Evolutionary conservation across 306 rosid species (phyloP), one percentile per base, ranked within the genome.

Genomic region (Canavalia gladiata): DNA sequence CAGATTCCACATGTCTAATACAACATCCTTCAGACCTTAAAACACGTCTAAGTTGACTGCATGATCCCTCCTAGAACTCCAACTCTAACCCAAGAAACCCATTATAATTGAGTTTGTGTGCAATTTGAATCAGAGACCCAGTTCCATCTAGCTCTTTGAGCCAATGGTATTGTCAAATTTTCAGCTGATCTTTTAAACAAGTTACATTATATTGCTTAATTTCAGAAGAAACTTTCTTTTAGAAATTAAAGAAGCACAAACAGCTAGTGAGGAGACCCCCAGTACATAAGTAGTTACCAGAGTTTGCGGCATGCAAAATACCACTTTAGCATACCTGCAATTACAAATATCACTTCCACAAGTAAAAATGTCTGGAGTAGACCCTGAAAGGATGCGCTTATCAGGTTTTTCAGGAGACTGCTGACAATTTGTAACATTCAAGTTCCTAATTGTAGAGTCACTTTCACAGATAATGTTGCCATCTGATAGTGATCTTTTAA

Each of bases 401-500:
- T 72, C 84, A 6, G 84, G 43, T 45, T 75, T 89, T 75, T 71
- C 90, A 60, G 90, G 85, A 47, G 80, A 77, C 68, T 57, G 82
- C 71, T 75, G 85, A 65, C 81, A 68, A 72, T 46, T 76, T 84
- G 82, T 87, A 74, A 57, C 88, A 63, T 84, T 83, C 66, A 78
- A 49, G 79, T 59, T 88, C 45, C 82, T 72, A 60, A 70, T 67
- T 68, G 88, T 58, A 13, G 92, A 59, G 34, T 86, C 98, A 83
- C 76, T 85, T 83, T 86, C 90, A 55, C 68, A 25, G 39, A 78
- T 69, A 84, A 96, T 89, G 88, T 87, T 90, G 56, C 99, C 97
- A 78, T 88, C 99, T 11, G 98, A 96, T 62, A 92, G 88, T 6
- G 99, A 96, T 88, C 98, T 90, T 87, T 87, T 93, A 35, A 93